Evolutionary conservation across 1,284 basidiomycete genomes (phyloP), one percentile per base, ranked within the genome.

Genomic region (Ganoderma sp.): DNA sequence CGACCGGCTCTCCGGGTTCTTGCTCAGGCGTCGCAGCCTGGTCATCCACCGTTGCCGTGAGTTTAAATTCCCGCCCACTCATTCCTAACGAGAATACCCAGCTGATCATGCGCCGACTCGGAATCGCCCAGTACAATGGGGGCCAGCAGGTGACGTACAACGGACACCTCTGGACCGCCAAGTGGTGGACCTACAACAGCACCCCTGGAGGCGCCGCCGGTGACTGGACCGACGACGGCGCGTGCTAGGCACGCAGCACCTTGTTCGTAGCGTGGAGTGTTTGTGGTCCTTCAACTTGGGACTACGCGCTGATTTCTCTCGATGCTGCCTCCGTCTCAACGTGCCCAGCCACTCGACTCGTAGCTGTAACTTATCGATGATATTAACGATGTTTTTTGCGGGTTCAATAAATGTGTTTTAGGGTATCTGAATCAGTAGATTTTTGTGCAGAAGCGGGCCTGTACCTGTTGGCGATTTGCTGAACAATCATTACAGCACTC

Each of bases 151-250:
- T 82, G 60, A 79, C 80, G 14, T 86, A 82, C 75, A 72, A 75
- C 63, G 85, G 83, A 7, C 80, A 83, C 71, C 79, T 87, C 15
- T 89, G 86, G 86, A 85, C 83, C 3, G 86, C 87, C 15, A 86
- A 84, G 61, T 87, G 85, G 84, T 89, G 88, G 87, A 82, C 81
- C 50, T 78, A 85, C 73, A 75, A 71, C 70, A 83, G 86, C 66
- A 68, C 73, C 8, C 86, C 87, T 1, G 85, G 85, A 66, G 85
- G 77, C 52, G 37, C 72, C 58, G 77, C 79, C 0, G 81, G 75
- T n/a, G 82, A 82, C 61, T 84, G 83, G 84, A 74, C 73, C 12
- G 77, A 82, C 64, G 76, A 82, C 34, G 84, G 84, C 25, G 70
- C 73, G 14, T 84, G 84, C 67, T 60, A 66, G 52, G 66, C 69